phyloP scores from a whole-genome alignment of 768 basidiomycete species.

The Naganishia kalamii region DNA sequence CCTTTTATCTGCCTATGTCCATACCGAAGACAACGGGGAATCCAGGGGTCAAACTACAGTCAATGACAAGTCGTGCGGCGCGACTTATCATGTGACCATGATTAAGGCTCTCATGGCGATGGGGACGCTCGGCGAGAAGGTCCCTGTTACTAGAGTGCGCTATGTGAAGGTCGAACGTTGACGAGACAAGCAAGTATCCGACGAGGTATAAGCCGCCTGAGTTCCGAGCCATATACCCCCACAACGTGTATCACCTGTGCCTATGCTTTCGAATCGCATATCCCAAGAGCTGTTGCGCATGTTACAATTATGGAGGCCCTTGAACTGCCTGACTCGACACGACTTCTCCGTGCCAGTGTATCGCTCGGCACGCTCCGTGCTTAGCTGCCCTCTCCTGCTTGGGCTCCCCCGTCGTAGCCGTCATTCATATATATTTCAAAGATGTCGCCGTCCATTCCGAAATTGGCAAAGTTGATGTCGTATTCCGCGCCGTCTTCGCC shows the following conservation, averaged over 20 bases:
- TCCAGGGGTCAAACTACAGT: too few relatives aligned
- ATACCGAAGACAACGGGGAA: too few relatives aligned
- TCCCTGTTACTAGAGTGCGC: too few relatives aligned
- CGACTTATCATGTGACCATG: too few relatives aligned
- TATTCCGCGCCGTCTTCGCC: conserved; percentile 10
- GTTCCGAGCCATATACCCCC: too few relatives aligned
- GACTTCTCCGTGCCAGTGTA: neutral
- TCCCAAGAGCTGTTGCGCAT: neutral
- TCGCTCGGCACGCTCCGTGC: neutral
- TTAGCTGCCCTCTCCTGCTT: neutral
- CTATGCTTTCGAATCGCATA: neutral
- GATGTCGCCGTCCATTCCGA: conserved; percentile 9
- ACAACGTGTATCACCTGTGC: neutral
- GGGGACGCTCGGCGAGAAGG: too few relatives aligned
- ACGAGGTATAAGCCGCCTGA: too few relatives aligned
- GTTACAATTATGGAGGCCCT: neutral
- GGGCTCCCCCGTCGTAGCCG: neutral
- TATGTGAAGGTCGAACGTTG: too few relatives aligned
- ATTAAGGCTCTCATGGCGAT: too few relatives aligned
- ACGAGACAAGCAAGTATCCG: too few relatives aligned
- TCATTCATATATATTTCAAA: conserved; percentile 15
- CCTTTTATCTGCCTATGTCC: too few relatives aligned
- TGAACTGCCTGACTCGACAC: neutral
- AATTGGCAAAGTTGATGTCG: conserved; percentile 13
- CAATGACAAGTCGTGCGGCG: too few relatives aligned